Evolutionary conservation across 2,329 filamentous ascomycete genomes (phyloP).

Genomic region (Monilinia fructicola): DNA sequence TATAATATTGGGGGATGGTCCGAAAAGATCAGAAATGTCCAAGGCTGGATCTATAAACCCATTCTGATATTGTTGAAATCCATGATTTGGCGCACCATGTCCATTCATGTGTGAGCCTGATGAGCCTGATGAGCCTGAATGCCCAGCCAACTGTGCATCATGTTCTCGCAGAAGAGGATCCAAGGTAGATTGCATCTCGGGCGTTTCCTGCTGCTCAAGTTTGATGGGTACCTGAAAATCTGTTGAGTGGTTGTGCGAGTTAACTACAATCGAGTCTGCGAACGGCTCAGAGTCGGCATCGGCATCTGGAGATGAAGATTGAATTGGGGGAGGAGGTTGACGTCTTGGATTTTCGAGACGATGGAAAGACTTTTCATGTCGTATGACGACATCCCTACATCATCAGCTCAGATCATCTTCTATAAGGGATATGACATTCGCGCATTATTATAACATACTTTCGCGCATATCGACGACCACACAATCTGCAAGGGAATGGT

Average conservation of each 20-base stretch:
- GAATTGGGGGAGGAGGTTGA: conserved; percentile 16
- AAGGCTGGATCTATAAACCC: conserved; percentile 22
- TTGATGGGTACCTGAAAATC: conserved; percentile 9
- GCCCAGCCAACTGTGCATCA: conserved; percentile 21
- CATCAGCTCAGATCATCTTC: neutral
- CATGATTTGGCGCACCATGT: conserved; percentile 11
- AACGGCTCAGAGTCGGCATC: conserved; percentile 14
- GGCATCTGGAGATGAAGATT: conserved; percentile 21
- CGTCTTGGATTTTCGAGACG: conserved; percentile 22
- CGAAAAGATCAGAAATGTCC: conserved; percentile 21
- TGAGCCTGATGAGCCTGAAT: conserved; percentile 10
- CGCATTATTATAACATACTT: conserved; percentile 20
- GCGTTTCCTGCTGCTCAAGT: conserved; percentile 17
- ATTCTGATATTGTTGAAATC: conserved; percentile 14
- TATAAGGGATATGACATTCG: neutral
- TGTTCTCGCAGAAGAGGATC: conserved; percentile 23
- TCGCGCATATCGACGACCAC: conserved; percentile 24
- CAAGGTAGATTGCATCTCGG: conserved; percentile 23
- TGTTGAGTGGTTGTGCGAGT: neutral
- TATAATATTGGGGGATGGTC: conserved; percentile 14
- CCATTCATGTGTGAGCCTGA: conserved; percentile 15
- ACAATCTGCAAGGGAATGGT: conserved; percentile 23
- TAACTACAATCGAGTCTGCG: conserved; percentile 18
- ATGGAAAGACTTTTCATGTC: conserved; percentile 26
- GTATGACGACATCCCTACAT: conserved; percentile 24